These are phyloP conservation scores for Furcasterigmium sp. DNA, from an alignment of 2,329 filamentous ascomycete genomes.

Conservation along the genomic window DNA sequence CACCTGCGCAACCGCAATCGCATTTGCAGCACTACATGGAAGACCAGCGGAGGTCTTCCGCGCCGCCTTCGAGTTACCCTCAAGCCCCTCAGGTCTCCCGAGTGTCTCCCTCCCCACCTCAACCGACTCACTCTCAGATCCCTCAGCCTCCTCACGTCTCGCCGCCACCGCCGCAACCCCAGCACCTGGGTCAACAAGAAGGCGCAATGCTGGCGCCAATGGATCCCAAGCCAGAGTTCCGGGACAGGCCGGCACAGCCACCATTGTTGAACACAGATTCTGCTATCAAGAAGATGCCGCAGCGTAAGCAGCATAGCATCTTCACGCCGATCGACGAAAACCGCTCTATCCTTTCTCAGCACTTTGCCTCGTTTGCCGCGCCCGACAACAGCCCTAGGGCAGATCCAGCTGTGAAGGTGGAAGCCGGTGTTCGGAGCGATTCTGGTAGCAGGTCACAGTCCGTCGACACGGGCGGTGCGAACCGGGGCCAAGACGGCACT, in stretches of 20 bases:
- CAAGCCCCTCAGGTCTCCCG: constrained; percentile 40
- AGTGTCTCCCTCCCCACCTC: constrained; percentile 55
- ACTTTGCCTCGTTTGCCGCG: constrained; percentile 61
- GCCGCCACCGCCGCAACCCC: constrained; percentile 46
- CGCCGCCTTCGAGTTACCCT: constrained; percentile 57
- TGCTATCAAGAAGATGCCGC: constrained; percentile 59
- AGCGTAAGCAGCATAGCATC: constrained; percentile 83
- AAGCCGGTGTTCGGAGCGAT: constrained; percentile 11
- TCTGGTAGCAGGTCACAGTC: constrained; percentile 52
- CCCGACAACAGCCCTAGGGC: constrained; percentile 40
- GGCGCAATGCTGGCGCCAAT: constrained; percentile 44
- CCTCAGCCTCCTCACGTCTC: constrained; percentile 43
- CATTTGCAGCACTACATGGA: constrained; percentile 68
- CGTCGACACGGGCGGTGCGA: constrained; percentile 54
- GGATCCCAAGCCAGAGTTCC: constrained; percentile 42
- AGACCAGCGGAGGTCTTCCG: constrained; percentile 68
- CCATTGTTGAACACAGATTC: constrained; percentile 39
- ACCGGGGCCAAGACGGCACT: constrained; percentile 41
- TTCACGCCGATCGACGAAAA: constrained; percentile 97
- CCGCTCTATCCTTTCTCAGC: constrained; percentile 79
- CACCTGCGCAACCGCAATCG: constrained; percentile 32
- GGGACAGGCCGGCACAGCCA: constrained; percentile 39
- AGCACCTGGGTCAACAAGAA: constrained; percentile 35
- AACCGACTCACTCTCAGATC: constrained; percentile 47
- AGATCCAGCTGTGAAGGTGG: constrained; percentile 23